Conservation (phyloP, 2,329 filamentous ascomycete genomes). For the Diplodia scrobiculata region DNA sequence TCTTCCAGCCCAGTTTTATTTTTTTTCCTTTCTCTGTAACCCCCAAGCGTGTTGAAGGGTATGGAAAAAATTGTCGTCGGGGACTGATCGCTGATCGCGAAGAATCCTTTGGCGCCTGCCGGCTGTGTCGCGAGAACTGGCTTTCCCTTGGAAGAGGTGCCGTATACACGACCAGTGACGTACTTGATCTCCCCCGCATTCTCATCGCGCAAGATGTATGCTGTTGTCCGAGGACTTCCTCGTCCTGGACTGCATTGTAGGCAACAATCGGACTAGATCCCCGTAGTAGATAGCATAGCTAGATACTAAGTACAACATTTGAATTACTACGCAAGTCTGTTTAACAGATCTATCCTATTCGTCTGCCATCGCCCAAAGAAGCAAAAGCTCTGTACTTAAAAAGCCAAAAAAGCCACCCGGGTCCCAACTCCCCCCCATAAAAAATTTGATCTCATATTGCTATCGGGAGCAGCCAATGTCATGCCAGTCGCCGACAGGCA, state of each 20-base stretch:
- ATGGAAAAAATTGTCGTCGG: background rate
- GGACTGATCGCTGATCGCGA: background rate
- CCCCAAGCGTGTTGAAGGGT: background rate
- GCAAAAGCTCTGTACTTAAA: too few species aligned
- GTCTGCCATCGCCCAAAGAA: too few species aligned
- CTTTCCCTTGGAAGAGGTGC: background rate
- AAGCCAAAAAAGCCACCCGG: too few species aligned
- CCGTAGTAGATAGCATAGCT: too few species aligned
- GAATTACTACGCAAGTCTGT: too few species aligned
- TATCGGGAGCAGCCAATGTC: background rate
- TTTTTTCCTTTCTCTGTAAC: background rate
- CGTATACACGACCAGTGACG: background rate
- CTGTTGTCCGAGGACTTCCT: background rate
- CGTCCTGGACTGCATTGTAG: background rate
- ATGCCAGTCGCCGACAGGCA: background rate
- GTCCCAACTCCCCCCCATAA: too few species aligned
- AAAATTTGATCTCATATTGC: background rate
- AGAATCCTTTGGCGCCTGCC: background rate
- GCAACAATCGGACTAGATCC: background rate
- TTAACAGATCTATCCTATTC: too few species aligned
- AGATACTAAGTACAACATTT: too few species aligned
- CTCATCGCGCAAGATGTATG: background rate
- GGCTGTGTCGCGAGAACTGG: background rate
- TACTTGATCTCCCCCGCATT: background rate
- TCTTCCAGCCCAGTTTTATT: background rate